Evolutionary conservation across 1,139 yeast genomes (phyloP), one percentile per base, ranked within the genome.

Genomic region (Suhomyces anneliseae): DNA sequence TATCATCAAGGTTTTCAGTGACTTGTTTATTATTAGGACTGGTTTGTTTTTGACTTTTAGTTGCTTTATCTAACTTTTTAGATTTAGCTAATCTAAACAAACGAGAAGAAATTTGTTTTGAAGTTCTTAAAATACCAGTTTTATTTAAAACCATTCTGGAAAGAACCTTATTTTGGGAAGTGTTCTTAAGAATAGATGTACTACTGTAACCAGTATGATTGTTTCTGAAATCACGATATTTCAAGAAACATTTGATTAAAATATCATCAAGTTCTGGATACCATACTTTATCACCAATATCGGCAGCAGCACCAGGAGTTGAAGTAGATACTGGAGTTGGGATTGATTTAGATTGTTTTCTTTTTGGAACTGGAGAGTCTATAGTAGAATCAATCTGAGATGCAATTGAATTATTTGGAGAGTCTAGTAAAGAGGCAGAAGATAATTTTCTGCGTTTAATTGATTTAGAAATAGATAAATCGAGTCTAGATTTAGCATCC

Each of bases 131-230:
- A 1, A 69, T 55, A 2, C 75, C 75, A 9, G 76, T 66, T 51
- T 67, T 71, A 51, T 69, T 69, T 38, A 60, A 61, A 36, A 75
- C 47, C 79, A 75, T 72, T 45, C 77, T 57, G 9, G 78, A 70
- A 45, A 75, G 57, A 5, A 74, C 68, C 49, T 72, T 74, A 54
- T 74, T 74, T 51, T 73, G 78, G 11, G 76, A 50, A 5, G 72
- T 63, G 46, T 63, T 66, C 45, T 69, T 69, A 47, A 71, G 59
- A 14, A 66, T 56, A 8, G 49, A 42, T 5, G 53, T 45, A 2
- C 64, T 52, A 19, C 66, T 54, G 39, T 66, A 59, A 24, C 57
- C 51, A n/a, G 56, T 50, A 39, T 62, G 68, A 44, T 62, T 62
- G 27, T 64, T 66, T 45, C 64, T 64, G 51, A 70, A 73, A 31